A percentile compares a stretch with the other conserved stretches of the same genome.
These are phyloP conservation scores for Blastobotrys indianensis DNA, from an alignment of 1,139 yeast species.

Conservation along the genomic window DNA sequence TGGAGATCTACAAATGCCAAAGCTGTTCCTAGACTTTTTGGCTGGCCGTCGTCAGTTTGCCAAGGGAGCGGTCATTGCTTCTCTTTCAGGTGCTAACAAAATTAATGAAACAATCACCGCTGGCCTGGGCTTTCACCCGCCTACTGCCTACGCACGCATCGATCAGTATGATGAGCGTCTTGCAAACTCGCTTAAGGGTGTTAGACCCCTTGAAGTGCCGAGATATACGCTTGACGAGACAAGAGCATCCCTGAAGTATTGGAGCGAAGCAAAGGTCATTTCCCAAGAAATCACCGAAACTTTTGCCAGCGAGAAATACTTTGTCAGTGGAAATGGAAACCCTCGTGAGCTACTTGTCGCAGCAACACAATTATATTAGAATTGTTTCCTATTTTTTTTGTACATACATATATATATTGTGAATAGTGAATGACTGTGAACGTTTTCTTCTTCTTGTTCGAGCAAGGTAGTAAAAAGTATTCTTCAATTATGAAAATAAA, in stretches of 20 bases:
- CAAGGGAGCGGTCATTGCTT: constrained; percentile 61
- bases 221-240: constrained; percentile 53
- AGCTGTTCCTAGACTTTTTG: constrained; percentile 49
- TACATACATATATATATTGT: constrained; percentile 5
- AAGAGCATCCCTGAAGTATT: constrained; percentile 46
- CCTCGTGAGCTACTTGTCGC: constrained; percentile 58
- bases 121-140: constrained; percentile 52
- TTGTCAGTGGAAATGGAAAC: constrained; percentile 72
- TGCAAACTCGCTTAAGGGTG: constrained; percentile 47
- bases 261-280: constrained; percentile 52
- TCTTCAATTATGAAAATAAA: neutral
- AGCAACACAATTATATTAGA: constrained; percentile 27
- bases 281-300: constrained; percentile 37
- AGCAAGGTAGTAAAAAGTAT: too few relatives aligned
- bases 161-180: constrained; percentile 50
- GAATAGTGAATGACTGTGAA: neutral
- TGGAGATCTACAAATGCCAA: constrained; percentile 62
- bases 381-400: neutral
- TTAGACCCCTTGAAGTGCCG: constrained; percentile 44
- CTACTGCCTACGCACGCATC: constrained; percentile 48
- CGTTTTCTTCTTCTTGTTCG: too few relatives aligned
- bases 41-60: constrained; percentile 49
- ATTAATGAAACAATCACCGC: constrained; percentile 52
- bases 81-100: constrained; percentile 50
- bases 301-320: constrained; percentile 48